Evolutionary conservation across 2,329 filamentous ascomycete species (phyloP).

Genomic region (Aspergillus sp.): DNA sequence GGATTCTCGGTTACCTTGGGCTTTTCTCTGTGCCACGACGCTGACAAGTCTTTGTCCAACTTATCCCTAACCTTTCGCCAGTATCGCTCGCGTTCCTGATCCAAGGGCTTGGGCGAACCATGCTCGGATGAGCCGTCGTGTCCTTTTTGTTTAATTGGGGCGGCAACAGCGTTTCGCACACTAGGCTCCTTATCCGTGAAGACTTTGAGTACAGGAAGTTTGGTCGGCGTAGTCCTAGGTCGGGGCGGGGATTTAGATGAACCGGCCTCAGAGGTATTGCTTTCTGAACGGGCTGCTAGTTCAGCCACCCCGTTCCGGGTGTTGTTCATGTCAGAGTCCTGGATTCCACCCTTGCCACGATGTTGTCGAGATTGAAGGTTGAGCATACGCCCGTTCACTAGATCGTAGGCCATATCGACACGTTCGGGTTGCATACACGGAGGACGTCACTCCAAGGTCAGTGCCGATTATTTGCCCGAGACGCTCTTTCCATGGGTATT

Average conservation of each 20-base stretch:
- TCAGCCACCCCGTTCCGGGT: neutral
- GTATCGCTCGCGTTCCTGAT: slow-evolving; percentile 28
- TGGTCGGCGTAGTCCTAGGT: slow-evolving; percentile 27
- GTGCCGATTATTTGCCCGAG: slow-evolving; percentile 4
- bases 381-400: slow-evolving; percentile 30
- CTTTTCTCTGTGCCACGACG: slow-evolving; percentile 20
- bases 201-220: slow-evolving; percentile 28
- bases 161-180: slow-evolving; percentile 15
- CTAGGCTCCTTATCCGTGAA: slow-evolving; percentile 19
- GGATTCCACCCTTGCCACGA: slow-evolving; percentile 8
- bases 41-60: slow-evolving; percentile 25
- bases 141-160: slow-evolving; percentile 11
- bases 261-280: slow-evolving; percentile 4
- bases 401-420: slow-evolving; percentile 27
- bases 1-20: slow-evolving; percentile 20
- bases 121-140: slow-evolving; percentile 4
- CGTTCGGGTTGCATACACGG: slow-evolving; percentile 1
- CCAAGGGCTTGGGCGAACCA: slow-evolving; percentile 12
- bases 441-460: slow-evolving; percentile 18
- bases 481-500: slow-evolving; percentile 12
- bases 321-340: slow-evolving; percentile 21
- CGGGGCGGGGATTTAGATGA: slow-evolving; percentile 15
- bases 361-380: slow-evolving; percentile 28
- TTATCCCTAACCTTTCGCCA: slow-evolving; percentile 29
- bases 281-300: slow-evolving; percentile 6